A percentile compares a stretch with the other conserved stretches of the same genome.
Conservation (phyloP, 2,329 filamentous ascomycete species). For the Pseudocercospora crystallina region DNA sequence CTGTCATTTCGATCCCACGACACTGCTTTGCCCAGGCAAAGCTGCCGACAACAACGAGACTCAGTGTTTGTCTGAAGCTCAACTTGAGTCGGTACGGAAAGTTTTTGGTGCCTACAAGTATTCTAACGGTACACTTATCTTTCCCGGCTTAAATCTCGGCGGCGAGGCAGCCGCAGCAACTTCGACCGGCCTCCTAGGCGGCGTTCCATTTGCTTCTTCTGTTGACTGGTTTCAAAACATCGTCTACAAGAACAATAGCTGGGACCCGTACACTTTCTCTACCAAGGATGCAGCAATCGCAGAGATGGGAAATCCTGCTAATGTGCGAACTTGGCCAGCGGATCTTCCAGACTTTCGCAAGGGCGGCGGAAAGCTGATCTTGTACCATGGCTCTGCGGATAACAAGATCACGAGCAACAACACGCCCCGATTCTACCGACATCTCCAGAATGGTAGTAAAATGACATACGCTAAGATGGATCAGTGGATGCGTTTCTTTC, state of each 20-base stretch:
- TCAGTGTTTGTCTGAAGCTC: neutral
- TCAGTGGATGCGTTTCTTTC: slow-evolving; percentile 40
- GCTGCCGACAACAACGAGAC: slow-evolving; percentile 6
- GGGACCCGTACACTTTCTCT: slow-evolving; percentile 39
- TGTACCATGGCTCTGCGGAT: slow-evolving; percentile 24
- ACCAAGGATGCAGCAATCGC: slow-evolving; percentile 40
- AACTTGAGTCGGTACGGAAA: neutral
- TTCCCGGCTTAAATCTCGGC: slow-evolving; percentile 32
- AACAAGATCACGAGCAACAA: slow-evolving; percentile 4
- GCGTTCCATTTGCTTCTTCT: slow-evolving; percentile 48
- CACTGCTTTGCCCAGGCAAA: slow-evolving; percentile 38
- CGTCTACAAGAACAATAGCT: slow-evolving; percentile 45
- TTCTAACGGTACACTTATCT: slow-evolving; percentile 9
- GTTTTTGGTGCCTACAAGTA: slow-evolving; percentile 1
- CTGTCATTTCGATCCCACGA: slow-evolving; percentile 45
- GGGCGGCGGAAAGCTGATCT: slow-evolving; percentile 45
- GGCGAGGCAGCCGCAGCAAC: slow-evolving; percentile 25
- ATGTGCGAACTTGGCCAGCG: slow-evolving; percentile 41
- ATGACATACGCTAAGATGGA: slow-evolving; percentile 22
- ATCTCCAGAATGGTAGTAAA: slow-evolving; percentile 11
- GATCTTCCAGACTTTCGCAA: slow-evolving; percentile 38
- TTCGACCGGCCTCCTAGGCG: slow-evolving; percentile 40
- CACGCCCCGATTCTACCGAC: slow-evolving; percentile 20
- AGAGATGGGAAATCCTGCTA: slow-evolving; percentile 37
- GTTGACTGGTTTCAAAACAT: slow-evolving; percentile 52